Evolutionary conservation across 1,139 yeast species (phyloP).

Genomic region (Blastobotrys buckinghamii): DNA sequence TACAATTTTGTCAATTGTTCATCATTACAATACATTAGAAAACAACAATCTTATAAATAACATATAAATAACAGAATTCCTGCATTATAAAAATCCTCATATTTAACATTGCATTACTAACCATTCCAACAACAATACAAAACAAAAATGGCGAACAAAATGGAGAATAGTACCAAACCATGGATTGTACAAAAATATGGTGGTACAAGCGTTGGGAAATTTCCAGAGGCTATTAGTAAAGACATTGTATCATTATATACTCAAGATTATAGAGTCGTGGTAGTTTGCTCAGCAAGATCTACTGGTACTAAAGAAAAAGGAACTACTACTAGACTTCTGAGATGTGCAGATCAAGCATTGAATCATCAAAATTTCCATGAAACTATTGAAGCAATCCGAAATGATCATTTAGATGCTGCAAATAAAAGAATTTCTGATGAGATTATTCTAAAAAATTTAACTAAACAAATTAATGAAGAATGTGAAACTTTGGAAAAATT

Average conservation of each 20-base stretch:
- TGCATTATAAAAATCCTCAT: too few relatives aligned
- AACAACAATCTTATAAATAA: too few relatives aligned
- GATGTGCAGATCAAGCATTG: conserved; percentile 74
- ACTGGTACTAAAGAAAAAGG: conserved; percentile 90
- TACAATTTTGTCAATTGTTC: too few relatives aligned
- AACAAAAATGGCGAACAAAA: not conserved
- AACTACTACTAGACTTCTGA: conserved; percentile 71
- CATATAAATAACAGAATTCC: too few relatives aligned
- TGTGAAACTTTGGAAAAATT: conserved; percentile 62
- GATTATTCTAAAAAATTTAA: conserved; percentile 43
- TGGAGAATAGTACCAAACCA: too few relatives aligned
- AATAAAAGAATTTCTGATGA: conserved; percentile 42
- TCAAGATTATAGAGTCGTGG: conserved; percentile 67
- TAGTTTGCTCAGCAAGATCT: conserved; percentile 94
- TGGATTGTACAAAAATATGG: conserved; percentile 97
- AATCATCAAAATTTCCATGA: conserved; percentile 40
- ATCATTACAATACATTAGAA: too few relatives aligned
- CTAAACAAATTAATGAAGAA: conserved; percentile 56
- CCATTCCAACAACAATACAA: not conserved
- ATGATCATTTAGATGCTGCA: conserved; percentile 80
- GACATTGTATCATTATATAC: conserved; percentile 70
- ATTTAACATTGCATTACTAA: too few relatives aligned
- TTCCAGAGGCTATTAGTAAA: conserved; percentile 76
- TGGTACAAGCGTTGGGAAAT: conserved; percentile 97
- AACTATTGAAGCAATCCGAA: conserved; percentile 54